phyloP scores from a whole-genome alignment of 495 filamentous ascomycete genomes.

The Hypoxylon perforatum region DNA sequence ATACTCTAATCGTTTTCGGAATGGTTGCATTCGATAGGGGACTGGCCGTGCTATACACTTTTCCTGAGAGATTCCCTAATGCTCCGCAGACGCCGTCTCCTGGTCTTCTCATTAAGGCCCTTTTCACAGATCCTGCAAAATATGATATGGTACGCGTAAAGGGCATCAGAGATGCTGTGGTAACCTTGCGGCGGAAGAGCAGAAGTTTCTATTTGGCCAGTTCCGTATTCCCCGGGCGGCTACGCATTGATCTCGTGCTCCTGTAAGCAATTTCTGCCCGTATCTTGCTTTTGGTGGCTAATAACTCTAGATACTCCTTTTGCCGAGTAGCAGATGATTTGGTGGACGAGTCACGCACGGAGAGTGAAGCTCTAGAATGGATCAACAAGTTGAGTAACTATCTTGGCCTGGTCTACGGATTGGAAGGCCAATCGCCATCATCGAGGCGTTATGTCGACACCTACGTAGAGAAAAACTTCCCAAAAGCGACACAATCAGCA shows the following conservation, averaged over 20 bases:
- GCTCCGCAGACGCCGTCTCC: constrained; percentile 57
- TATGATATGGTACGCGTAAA: constrained; percentile 64
- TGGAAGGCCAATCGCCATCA: not conserved
- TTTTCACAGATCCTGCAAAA: constrained; percentile 51
- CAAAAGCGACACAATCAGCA: constrained; percentile 56
- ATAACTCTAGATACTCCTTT: constrained; percentile 68
- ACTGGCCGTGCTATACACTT: constrained; percentile 66
- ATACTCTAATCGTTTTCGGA: constrained; percentile 72
- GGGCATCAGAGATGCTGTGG: constrained; percentile 65
- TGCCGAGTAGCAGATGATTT: constrained; percentile 77
- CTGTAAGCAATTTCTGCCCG: constrained; percentile 51
- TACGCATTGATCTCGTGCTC: constrained; percentile 73
- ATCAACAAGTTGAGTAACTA: constrained; percentile 62
- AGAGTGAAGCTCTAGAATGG: constrained; percentile 59
- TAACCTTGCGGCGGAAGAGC: constrained; percentile 66
- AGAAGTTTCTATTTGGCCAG: constrained; percentile 77
- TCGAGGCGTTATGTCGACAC: constrained; percentile 33
- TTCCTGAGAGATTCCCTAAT: constrained; percentile 60
- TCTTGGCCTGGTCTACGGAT: constrained; percentile 57
- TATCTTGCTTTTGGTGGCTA: constrained; percentile 19
- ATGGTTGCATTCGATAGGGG: constrained; percentile 71
- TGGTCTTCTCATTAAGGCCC: constrained; percentile 54
- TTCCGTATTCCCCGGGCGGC: constrained; percentile 67
- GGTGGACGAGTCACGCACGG: constrained; percentile 65
- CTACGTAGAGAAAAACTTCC: constrained; percentile 58